Evolutionary conservation across 2,329 filamentous ascomycete species (phyloP), one percentile per base, ranked within the genome.

Genomic region (Alternaria gaisen): DNA sequence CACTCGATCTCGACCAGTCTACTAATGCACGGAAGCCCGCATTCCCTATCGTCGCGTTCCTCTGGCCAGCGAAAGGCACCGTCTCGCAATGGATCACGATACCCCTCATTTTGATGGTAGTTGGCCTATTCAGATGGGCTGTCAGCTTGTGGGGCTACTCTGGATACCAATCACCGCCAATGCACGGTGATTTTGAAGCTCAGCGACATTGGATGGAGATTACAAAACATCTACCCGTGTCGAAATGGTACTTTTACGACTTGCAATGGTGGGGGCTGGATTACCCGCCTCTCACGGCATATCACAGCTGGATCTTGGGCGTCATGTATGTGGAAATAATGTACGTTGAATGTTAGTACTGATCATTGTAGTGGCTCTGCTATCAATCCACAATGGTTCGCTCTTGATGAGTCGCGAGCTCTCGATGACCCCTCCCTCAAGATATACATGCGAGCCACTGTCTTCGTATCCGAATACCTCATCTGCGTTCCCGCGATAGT

Each of bases 161-260:
- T 71, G 95, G 94, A 57, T 91, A 90, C 73, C 83, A 90, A 60
- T 88, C 87, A 61, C 94, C 94, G 36, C 95, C 95, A 6, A 93
- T 97, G 88, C 91, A 94, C 75, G 95, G 95, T 67, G 95, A 99
- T 80, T 99, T 97, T 80, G 95, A 99, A 82, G 95, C 96, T 4
- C 95, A 99, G 79, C 85, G 95, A 71, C 95, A 99, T 80, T 99
- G 95, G 95, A 97, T 99, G 94, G 95, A 99, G 76, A 84, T 99
- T 67, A 97, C 95, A 2, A 91, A 88, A 9, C 88, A 97, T 61
- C 84, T 99, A 2, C 95, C 95, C 14, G 85, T 96, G 38, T 95
- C 93, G 11, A 91, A 95, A 78, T 99, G 96, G 95, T 99, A 99
- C 80, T 97, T 97, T 75, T 93, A 99, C 78, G 94, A 99, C 77